Evolutionary conservation across 2,329 filamentous ascomycete genomes (phyloP), one percentile per base, ranked within the genome.

Genomic region (Zymoseptoria ardabiliae): DNA sequence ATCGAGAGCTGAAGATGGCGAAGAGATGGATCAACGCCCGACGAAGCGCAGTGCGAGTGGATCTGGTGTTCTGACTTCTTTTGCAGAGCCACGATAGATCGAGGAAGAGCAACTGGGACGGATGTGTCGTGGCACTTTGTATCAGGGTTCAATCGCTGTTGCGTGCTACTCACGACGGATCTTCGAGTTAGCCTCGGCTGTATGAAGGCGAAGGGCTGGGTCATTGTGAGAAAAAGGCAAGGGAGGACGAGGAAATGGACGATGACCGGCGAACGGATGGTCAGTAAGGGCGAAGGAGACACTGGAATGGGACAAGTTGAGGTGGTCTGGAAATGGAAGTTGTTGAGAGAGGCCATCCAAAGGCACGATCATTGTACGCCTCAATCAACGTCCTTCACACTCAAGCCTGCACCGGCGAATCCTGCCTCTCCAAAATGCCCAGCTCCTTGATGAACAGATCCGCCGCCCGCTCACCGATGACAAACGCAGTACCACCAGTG

Each of bases 401-500:
- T 45, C 35, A 45, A 45, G 17, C 21, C 52, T 53, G 49, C n/a
- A 60, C 45, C 4, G 58, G 57, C 19, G 58, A 62, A 41, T 65
- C 60, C 57, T 64, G 62, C 49, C 64, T 22, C 28, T 51, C 19
- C n/a, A 53, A 56, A 23, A 71, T 61, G 0, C 75, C 75, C 55
- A 79, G 60, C 56, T 77, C 75, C 58, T 67, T 66, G 28, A 71
- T 71, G 63, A 78, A 73, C 55, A 77, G 72, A 56, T 72, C 70
- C 45, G 75, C 75, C 1, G 75, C 74, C 64, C 74, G 74, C 66
- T 77, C 75, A 1, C 75, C 75, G 25, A 77, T 68, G 11, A 71
- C 72, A 56, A 79, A 68, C 1, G 78, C 77, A 1, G 76, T 78
- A 48, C 78, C 77, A 57, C 77, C 76, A 1, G 77, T 79, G 60